Base-by-base conservation (phyloP, 768 basidiomycete genomes). In the Dacryopinax primogenitus region DNA sequence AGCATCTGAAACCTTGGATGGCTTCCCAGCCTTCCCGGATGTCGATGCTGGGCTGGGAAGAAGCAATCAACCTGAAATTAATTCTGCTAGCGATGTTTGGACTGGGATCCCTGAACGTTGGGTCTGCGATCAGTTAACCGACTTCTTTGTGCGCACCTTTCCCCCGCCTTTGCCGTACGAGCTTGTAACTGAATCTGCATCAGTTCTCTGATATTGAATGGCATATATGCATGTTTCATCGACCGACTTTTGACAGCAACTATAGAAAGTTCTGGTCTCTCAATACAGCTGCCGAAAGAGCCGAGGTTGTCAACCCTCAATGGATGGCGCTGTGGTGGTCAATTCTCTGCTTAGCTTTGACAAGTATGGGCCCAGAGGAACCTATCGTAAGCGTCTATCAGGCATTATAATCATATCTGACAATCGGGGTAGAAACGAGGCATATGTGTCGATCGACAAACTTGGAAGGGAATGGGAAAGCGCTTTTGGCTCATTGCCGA, bases 181-280 rank as follows among this genome's bases (percentile, higher is more conserved):
- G 41, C 30, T 7, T 32, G 26, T 58, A 13, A 58, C 51, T 30
- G 13, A 4, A 23, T 44, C 4, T 30, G 26, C 3, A 4, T 13
- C 26, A 58, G 51, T 58, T 58, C 51, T 13, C 12, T 15, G 32
- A 58, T 9, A 30, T 58, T 11, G 51, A 58, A 32, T 58, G 51
- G 51, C 51, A 58, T 58, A 58, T 58, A 13, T 58, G 51, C 51
- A 58, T 58, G 51, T 58, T 58, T 30, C 51, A 58, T 30, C 11
- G 51, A 30, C 51, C 51, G 26, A 15, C 51, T 6, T 58, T 58
- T 30, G 12, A 58, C 30, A 23, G 51, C 51, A 18, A 15, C 3
- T 58, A 58, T 32, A 30, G 32, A 6, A 21, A 58, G 51, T 58
- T 58, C 26, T 58, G 51, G 51, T 28, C 51, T 13, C 11, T 28